Evolutionary conservation across 805 yeast genomes (phyloP), one percentile per base, ranked within the genome.

Genomic region (Pichia nakasei): DNA sequence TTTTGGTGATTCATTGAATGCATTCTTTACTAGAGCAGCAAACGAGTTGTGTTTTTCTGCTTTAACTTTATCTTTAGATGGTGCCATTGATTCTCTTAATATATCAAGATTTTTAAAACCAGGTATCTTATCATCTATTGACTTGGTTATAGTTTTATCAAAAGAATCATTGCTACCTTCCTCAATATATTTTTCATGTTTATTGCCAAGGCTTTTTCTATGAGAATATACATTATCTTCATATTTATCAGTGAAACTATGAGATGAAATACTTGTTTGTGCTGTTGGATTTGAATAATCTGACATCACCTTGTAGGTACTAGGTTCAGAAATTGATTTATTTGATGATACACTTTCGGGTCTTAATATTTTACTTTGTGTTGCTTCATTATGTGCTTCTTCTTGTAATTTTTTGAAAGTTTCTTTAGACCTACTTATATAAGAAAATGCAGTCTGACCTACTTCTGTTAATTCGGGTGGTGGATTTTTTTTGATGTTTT

Each of bases 91-190:
- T 37, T 66, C 63, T 50, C 65, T 59, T 42, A 67, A 55, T 31
- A 64, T 67, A 22, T 57, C 56, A 61, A 61, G 61, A 48, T 64
- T 65, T 21, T 70, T 76, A 56, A 71, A 61, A 22, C 75, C 63
- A 42, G 70, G 70, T 17, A 62, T 57, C 13, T 29, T 12, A 5
- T 29, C 32, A 29, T 29, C 17, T 29, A 3, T 29, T 13, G 18
- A 15, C 6, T 29, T 29, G 12, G 32, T 29, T 15, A 29, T 3
- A 3, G 32, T 29, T 29, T 12, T 29, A 15, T 29, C 17, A 29
- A 9, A 9, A 13, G 32, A 29, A 7, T 15, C 32, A 5, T 29
- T 24, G 27, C 15, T 35, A n/a, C n/a, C 27, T 2, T 35, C 27
- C 21, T 35, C 27, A 17, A 17, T 35, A 12, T 9, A n/a, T n/a